Evolutionary conservation across 1,284 basidiomycete species (phyloP).

Genomic region (Microbotryum scabiosae): DNA sequence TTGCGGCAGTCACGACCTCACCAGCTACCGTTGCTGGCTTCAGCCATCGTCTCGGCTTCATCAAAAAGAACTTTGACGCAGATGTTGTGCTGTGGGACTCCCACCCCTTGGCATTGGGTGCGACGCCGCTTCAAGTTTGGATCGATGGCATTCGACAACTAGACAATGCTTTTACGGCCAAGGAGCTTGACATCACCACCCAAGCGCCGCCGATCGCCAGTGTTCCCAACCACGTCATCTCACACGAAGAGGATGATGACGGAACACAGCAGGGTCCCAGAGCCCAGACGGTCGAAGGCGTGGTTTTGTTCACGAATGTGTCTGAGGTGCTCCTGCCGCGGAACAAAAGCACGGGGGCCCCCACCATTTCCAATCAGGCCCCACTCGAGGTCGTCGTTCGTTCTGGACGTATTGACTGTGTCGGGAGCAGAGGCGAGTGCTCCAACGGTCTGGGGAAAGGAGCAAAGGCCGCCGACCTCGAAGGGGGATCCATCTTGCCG

Average conservation of each 20-base stretch:
- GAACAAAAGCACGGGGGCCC: not conserved
- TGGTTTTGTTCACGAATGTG: conserved; percentile 20
- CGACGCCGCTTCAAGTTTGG: conserved; percentile 51
- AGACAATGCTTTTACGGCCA: conserved; percentile 11
- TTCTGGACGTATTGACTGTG: conserved; percentile 30
- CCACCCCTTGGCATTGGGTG: conserved; percentile 66
- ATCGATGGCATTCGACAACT: conserved; percentile 51
- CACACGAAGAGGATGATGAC: conserved; percentile 17
- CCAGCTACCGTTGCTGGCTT: conserved; percentile 68
- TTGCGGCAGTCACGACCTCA: conserved; percentile 66
- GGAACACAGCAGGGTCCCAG: conserved; percentile 3
- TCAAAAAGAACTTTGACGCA: conserved; percentile 52
- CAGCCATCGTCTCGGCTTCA: conserved; percentile 69
- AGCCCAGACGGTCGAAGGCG: conserved; percentile 25
- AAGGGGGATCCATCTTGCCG: conserved; percentile 42
- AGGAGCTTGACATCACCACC: not conserved
- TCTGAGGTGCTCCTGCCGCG: not conserved
- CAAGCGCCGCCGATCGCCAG: conserved; percentile 31
- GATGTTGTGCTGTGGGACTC: conserved; percentile 85
- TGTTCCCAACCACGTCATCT: conserved; percentile 21
- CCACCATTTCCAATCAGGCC: not conserved
- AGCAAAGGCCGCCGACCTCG: conserved; percentile 40
- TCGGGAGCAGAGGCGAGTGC: conserved; percentile 20
- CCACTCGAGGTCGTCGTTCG: conserved; percentile 10
- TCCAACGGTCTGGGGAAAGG: not conserved